Evolutionary conservation across 768 basidiomycete genomes (phyloP), one percentile per base, ranked within the genome.

Genomic region (Amanita jacksonii): DNA sequence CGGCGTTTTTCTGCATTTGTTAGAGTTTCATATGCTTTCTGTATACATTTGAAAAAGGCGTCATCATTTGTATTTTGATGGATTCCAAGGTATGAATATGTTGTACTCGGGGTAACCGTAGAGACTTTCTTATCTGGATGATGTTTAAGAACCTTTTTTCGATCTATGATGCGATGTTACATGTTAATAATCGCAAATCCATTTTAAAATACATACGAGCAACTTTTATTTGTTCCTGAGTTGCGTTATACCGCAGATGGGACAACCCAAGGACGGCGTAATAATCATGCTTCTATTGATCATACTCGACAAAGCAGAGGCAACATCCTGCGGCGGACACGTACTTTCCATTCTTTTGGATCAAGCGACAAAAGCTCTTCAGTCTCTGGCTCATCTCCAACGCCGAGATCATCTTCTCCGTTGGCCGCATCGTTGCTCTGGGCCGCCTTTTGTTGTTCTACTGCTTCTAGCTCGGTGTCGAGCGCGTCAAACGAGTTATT

Each of bases 41-140:
- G 83, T 53, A 99, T 98, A 62, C 96, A 99, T 67, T 99, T 99
- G 86, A 99, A 99, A 73, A 99, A 98, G 0, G 81, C 82, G 55
- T 99, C 94, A 62, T 97, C 93, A 68, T 98, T 94, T 47, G 88
- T 82, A 54, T 87, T 85, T 54, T 81, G 78, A 27, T 77, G 76
- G 27, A 73, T 64, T 34, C 76, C 79, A 43, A 69, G 62, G 20
- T 84, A 76, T 13, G 63, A 43, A 38, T 56, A 49, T 20, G 56
- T 40, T 18, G 55, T 40, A 7, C 60, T 51, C 6, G 57, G 37
- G 13, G 60, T 51, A 12, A 60, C 47, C 16, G 57, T 59, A 4
- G 67, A 58, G 1, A 69, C 79, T 62, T 98, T 97, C 68, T 98
- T 97, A 68, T 98, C 93, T 0, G 93, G 93, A 61, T 98, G 93